These are phyloP conservation scores for Cucurbita pepo DNA, from an alignment of 306 rosid genomes.

Conservation along the genomic window DNA sequence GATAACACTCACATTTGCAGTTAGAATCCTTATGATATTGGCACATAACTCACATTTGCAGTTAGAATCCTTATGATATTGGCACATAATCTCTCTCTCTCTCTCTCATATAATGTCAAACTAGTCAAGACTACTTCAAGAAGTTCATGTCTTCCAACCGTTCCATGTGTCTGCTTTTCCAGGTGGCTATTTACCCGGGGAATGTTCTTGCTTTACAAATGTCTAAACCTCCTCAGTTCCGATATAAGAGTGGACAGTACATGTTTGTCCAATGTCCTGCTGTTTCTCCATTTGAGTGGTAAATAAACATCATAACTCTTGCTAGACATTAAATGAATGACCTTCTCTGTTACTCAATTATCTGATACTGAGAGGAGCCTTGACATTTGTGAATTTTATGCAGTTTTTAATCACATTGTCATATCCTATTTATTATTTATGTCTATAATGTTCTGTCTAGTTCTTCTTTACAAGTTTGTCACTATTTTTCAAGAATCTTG, in stretches of 20 bases:
- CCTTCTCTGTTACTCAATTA: neutral
- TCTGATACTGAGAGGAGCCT: neutral
- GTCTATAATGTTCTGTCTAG: neutral
- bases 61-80: neutral
- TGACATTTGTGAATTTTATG: neutral
- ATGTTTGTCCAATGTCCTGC: constrained; percentile 99
- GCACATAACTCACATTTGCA: neutral
- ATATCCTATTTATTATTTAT: neutral
- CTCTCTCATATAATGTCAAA: neutral
- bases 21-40: neutral
- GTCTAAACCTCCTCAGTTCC: constrained; percentile 93
- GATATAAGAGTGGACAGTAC: constrained; percentile 92
- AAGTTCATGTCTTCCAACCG: neutral
- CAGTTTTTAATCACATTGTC: neutral
- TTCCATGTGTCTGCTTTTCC: neutral
- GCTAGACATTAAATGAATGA: neutral
- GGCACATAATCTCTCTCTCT: neutral
- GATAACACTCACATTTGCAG: neutral
- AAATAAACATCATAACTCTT: constrained; percentile 7
- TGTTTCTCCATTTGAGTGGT: constrained; percentile 97
- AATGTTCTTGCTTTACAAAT: constrained; percentile 91
- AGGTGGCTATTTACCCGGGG: constrained; percentile 98
- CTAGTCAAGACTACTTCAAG: neutral
- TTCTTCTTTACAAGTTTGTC: neutral
- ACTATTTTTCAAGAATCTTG: neutral